phyloP scores from a whole-genome alignment of 2,329 filamentous ascomycete genomes.

The Colletotrichum eremochloae region DNA sequence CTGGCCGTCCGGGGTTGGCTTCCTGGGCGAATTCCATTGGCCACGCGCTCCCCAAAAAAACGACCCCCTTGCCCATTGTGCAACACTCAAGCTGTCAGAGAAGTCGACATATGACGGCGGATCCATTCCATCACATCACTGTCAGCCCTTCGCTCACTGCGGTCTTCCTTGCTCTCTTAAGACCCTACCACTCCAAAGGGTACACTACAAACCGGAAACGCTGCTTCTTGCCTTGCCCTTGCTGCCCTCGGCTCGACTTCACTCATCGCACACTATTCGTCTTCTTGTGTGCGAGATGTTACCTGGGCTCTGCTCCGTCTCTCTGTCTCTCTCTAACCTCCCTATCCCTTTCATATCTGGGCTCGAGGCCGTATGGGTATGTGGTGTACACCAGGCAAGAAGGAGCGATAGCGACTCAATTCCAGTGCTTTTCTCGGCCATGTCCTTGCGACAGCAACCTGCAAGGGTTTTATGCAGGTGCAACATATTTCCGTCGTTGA shows the following conservation, averaged over 20 bases:
- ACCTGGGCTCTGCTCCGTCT: background rate
- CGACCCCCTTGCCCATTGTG: conserved; percentile 24
- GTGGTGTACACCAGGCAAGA: background rate
- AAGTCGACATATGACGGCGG: conserved; percentile 29
- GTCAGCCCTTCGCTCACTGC: background rate
- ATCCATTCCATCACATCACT: conserved; percentile 13
- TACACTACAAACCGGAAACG: background rate
- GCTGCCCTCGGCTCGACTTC: background rate
- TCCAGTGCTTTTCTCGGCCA: conserved; percentile 1
- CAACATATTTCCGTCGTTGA: conserved; percentile 15
- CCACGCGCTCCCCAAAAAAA: background rate
- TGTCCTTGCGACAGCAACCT: background rate
- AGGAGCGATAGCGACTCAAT: background rate
- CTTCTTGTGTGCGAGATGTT: background rate
- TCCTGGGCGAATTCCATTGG: conserved; percentile 13
- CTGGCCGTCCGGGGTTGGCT: conserved; percentile 1
- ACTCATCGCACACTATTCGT: background rate
- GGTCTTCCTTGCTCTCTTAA: background rate
- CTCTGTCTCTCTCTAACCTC: no score
- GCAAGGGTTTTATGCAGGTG: conserved; percentile 32
- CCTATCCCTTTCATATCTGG: background rate
- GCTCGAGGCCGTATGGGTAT: background rate
- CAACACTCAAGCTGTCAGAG: conserved; percentile 39
- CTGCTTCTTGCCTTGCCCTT: background rate
- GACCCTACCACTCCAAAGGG: background rate